Percentiles rank a stretch among this genome's conserved stretches.
Evolutionary conservation across 2,329 filamentous ascomycete genomes (phyloP).

Genomic region (Lecanosticta acicola): DNA sequence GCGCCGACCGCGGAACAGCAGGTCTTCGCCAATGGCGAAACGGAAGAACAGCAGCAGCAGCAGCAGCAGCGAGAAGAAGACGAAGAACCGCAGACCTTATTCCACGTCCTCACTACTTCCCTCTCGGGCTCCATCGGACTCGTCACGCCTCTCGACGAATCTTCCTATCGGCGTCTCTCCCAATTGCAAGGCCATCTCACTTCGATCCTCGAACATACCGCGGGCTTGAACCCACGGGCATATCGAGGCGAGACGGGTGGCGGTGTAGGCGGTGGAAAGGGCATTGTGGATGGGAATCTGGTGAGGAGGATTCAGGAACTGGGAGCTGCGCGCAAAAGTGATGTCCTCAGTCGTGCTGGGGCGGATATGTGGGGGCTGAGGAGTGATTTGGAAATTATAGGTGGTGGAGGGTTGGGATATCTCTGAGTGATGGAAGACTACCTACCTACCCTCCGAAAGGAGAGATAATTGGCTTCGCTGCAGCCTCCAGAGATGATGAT

Average conservation of each 20-base stretch:
- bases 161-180: constrained; percentile 74
- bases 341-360: constrained; percentile 70
- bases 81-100: constrained; percentile 23
- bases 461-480: too few relatives aligned
- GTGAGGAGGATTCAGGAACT: constrained; percentile 71
- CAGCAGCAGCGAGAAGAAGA: constrained; percentile 28
- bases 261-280: constrained; percentile 47
- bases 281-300: constrained; percentile 72
- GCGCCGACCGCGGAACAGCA: constrained; percentile 40
- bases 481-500: too few relatives aligned
- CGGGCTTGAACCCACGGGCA: constrained; percentile 75
- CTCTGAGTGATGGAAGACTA: constrained; percentile 14
- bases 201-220: constrained; percentile 68
- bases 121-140: constrained; percentile 70
- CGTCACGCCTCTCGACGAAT: constrained; percentile 71
- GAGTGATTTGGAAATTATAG: constrained; percentile 61
- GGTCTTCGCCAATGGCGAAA: constrained; percentile 1
- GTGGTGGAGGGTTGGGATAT: constrained; percentile 58
- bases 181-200: constrained; percentile 75
- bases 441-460: too few relatives aligned
- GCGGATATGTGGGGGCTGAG: constrained; percentile 61
- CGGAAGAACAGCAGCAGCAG: constrained; percentile 9
- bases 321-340: constrained; percentile 62
- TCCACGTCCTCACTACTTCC: constrained; percentile 64
- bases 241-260: constrained; percentile 55